Evolutionary conservation across 2,329 filamentous ascomycete genomes (phyloP).

Genomic region (Fusarium subtropicale): DNA sequence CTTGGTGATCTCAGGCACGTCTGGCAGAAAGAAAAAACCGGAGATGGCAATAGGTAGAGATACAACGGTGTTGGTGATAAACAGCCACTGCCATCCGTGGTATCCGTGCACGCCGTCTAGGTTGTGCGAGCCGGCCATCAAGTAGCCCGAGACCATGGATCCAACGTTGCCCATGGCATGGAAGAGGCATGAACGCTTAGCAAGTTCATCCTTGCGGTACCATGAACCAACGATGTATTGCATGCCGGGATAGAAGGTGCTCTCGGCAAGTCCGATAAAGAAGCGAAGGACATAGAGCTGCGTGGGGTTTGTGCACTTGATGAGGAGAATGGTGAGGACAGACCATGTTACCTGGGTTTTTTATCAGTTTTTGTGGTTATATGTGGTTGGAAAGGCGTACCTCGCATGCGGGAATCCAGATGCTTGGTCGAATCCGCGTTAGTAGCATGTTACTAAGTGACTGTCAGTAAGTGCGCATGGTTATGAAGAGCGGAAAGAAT

Average conservation of each 20-base stretch:
- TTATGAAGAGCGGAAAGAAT: accelerated
- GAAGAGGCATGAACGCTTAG: constrained; percentile 57
- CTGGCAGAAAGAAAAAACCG: constrained; percentile 50
- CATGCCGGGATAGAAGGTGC: constrained; percentile 54
- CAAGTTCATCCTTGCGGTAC: constrained; percentile 58
- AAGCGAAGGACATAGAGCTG: constrained; percentile 57
- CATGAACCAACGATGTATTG: constrained; percentile 57
- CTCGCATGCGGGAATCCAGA: constrained; percentile 56
- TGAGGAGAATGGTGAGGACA: constrained; percentile 48
- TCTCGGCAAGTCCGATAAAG: constrained; percentile 57
- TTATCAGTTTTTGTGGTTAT: neutral
- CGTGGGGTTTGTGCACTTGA: constrained; percentile 49
- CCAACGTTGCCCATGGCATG: constrained; percentile 50
- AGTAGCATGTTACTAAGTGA: constrained; percentile 50
- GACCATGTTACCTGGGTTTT: constrained; percentile 46
- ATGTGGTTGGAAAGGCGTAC: neutral
- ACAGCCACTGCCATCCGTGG: constrained; percentile 60
- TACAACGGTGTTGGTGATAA: constrained; percentile 53
- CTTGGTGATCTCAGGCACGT: constrained; percentile 45
- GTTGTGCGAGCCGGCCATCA: constrained; percentile 56
- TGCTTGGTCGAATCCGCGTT: constrained; percentile 54
- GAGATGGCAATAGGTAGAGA: constrained; percentile 51
- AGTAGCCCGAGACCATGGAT: constrained; percentile 49
- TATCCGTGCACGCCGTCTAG: constrained; percentile 57
- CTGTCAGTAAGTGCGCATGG: neutral